These are phyloP conservation scores for Kalanchoe fedtschenkoi DNA, from an alignment of 164 flowering plant genomes.

Conservation along the genomic window DNA sequence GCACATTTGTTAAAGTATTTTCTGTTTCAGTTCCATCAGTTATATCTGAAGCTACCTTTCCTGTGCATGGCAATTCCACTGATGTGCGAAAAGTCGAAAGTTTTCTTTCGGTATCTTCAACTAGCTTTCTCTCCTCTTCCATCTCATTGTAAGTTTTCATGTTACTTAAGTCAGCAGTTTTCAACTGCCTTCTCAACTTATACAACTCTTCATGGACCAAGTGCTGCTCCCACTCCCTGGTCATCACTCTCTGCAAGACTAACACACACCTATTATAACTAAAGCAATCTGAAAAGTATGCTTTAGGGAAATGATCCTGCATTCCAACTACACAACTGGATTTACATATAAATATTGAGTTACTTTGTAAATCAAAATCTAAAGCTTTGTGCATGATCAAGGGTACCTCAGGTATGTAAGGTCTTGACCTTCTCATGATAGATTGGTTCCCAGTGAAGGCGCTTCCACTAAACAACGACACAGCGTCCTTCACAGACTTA, in stretches of 20 bases:
- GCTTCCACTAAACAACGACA: neutral
- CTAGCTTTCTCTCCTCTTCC: neutral
- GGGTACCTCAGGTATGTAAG: neutral
- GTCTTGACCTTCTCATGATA: neutral
- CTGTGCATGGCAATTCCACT: neutral
- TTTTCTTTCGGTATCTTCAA: neutral
- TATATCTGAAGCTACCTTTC: neutral
- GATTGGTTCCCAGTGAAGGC: neutral
- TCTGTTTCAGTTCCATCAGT: neutral
- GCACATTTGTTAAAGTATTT: neutral
- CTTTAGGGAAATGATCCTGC: too few species aligned
- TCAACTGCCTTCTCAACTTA: neutral
- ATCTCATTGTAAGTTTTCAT: neutral
- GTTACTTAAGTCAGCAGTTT: neutral
- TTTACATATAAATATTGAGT: neutral
- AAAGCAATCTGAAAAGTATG: too few species aligned
- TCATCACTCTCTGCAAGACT: neutral
- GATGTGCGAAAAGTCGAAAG: neutral
- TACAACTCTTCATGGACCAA: neutral
- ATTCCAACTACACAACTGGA: too few species aligned
- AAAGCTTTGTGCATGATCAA: neutral
- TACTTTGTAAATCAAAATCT: neutral
- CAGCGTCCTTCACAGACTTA: neutral
- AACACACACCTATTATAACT: neutral
- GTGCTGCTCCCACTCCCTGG: neutral